phyloP scores from a whole-genome alignment of 352 stramenopile genomes.

The Globisporangium cederbergense region DNA sequence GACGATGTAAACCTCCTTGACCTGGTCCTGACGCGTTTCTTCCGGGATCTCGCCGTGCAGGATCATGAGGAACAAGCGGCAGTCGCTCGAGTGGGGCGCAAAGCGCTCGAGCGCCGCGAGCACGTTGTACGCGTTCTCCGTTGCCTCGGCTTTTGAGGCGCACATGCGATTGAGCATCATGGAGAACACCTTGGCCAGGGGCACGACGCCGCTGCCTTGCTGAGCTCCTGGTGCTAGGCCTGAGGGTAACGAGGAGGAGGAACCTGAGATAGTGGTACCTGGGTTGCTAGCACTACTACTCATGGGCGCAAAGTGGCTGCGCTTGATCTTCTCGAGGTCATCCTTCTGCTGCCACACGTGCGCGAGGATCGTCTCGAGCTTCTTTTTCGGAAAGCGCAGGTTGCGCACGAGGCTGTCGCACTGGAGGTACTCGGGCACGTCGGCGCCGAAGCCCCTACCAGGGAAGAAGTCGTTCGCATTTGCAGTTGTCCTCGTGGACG shows the following conservation, averaged over 20 bases:
- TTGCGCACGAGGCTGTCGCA: conserved; percentile 62
- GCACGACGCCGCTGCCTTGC: conserved; percentile 4
- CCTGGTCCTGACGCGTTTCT: conserved; percentile 40
- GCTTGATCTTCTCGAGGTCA: conserved; percentile 39
- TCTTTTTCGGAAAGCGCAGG: conserved; percentile 36
- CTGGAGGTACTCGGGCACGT: conserved; percentile 56
- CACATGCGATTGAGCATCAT: conserved; percentile 38
- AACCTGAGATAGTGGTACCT: not conserved
- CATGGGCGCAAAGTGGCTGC: conserved; percentile 16
- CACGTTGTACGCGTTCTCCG: conserved; percentile 68
- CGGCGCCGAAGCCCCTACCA: conserved; percentile 24
- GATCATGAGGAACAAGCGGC: conserved; percentile 51
- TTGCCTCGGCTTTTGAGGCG: conserved; percentile 26
- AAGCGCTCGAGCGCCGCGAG: conserved; percentile 43
- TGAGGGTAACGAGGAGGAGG: not conserved
- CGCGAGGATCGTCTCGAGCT: conserved; percentile 45
- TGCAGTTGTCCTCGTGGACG: not conserved
- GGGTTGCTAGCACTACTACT: not conserved
- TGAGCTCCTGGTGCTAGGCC: not conserved
- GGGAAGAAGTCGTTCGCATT: conserved; percentile 35
- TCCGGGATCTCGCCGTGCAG: conserved; percentile 41
- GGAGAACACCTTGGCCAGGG: conserved; percentile 33
- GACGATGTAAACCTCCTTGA: conserved; percentile 35
- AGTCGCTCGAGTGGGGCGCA: conserved; percentile 35
- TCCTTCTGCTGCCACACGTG: conserved; percentile 65